Evolutionary conservation across 306 rosid genomes (phyloP), one percentile per base, ranked within the genome.

Genomic region (Pachyrhizus erosus): DNA sequence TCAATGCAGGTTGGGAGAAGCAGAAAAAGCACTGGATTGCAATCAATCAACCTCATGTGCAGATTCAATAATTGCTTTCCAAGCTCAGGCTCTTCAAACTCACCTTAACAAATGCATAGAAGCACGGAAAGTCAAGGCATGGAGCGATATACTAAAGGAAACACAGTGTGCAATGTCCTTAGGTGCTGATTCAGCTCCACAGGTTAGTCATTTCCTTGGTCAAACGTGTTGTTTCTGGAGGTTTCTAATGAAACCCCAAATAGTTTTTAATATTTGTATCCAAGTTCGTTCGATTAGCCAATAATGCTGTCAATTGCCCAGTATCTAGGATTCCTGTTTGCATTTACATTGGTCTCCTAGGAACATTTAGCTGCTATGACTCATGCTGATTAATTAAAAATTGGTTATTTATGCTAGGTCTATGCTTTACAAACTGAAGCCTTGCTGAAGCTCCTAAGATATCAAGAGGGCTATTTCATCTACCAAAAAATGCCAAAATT

Each of bases 401-500:
- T 39, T 61, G 70, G 37, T 86, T 75, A 20, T 79, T 27, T 29
- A 7, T 83, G 43, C 9, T 67, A 94, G 97, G 86, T 93, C 74
- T 89, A 86, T 85, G 96, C 97, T 68, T 82, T 91, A 62, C 98
- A 92, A 90, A 90, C 91, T 5, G 99, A 96, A 90, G 98, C 98
- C 66, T 87, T 92, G 45, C 39, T 93, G 88, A 92, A 78, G 78
- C 93, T 93, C 18, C 58, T 64, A 24, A 92, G 98, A 83, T 92
- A 92, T 68, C 83, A 92, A 69, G 96, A 96, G 80, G 99, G 98
- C 34, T 80, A 84, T 86, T 52, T 65, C 14, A 81, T 86, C 75
- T 89, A 88, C 64, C 89, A 87, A 57, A 87, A 85, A 69, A 87
- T 89, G 85, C 94, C 91, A 7, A 88, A 84, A 84, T 88, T 92